Base-by-base conservation (phyloP, 2,329 filamentous ascomycete genomes). In the Arthrobotrys entomopaga region DNA sequence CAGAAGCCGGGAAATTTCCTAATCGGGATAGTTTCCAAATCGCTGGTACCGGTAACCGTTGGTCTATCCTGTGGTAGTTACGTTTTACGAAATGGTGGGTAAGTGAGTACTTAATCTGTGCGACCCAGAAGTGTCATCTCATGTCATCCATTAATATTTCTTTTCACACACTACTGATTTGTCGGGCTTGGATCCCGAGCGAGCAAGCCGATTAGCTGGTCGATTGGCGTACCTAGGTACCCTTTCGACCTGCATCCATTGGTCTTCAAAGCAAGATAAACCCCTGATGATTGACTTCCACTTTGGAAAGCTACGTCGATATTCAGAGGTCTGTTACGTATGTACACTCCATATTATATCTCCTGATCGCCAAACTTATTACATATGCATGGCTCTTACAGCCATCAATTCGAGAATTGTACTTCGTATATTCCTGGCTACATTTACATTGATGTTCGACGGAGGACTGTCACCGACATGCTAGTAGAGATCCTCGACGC, bases 1-100 rank as follows among this genome's bases (percentile, higher is more conserved):
- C 22, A 61, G 38, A 53, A 65, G 67, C 67, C 67, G 60, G 48
- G 43, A 22, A 59, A 40, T 72, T 54, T 54, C 53, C 54, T 60
- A 50, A 40, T 60, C 46, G 24, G 46, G 54, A 40, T 19, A 42
- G 46, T 13, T 34, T 26, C 24, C n/a, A 50, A 50, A 46, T 46
- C 42, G 16, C 13, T 15, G 42, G 16, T 20, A n/a, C 11, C 46
- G 19, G 15, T 11, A 50, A 20, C 46, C 46, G 46, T 20, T 20
- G 10, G 5, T 20, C 10, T 50, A 13, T 20, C 48, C 19, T 50
- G 2, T 19, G n/a, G 29, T 34, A 34, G 29, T 34, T 34, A 34
- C 29, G 29, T 34, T 48, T n/a, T 50, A 19, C 46, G 11, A 22
- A 13, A 13, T 22, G 20, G 56, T 48, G 56, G 56, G 16, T 56